Percentiles rank a stretch among this genome's conserved stretches.
Evolutionary conservation across 169 alveolate species (phyloP).

Genomic region (Plasmodium gallinaceum): DNA sequence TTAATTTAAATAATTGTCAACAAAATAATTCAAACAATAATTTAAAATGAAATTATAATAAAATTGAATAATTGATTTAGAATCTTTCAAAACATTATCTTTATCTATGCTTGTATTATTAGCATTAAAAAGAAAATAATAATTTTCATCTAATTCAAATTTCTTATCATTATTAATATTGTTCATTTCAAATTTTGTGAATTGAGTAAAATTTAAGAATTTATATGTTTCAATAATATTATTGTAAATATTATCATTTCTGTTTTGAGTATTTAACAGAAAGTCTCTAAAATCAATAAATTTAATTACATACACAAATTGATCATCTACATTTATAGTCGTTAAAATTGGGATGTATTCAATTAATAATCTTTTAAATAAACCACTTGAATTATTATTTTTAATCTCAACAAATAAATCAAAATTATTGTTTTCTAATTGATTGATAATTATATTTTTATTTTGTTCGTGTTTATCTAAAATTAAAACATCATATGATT

Average conservation of each 20-base stretch:
- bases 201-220: slow-evolving; percentile 18
- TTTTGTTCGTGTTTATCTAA: slow-evolving; percentile 70
- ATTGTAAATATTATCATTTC: slow-evolving; percentile 26
- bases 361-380: slow-evolving; percentile 71
- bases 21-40: slow-evolving; percentile 27
- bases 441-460: slow-evolving; percentile 62
- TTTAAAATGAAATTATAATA: slow-evolving; percentile 36
- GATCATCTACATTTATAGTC: slow-evolving; percentile 43
- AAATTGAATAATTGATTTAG: slow-evolving; percentile 47
- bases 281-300: slow-evolving; percentile 49
- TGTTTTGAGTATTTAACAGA: slow-evolving; percentile 44
- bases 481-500: slow-evolving; percentile 16
- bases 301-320: slow-evolving; percentile 50
- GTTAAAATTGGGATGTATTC: slow-evolving; percentile 45
- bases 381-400: slow-evolving; percentile 32
- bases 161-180: slow-evolving; percentile 14
- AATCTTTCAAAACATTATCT: slow-evolving; percentile 13
- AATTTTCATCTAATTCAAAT: slow-evolving; percentile 47
- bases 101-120: slow-evolving; percentile 24
- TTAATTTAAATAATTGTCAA: slow-evolving; percentile 21
- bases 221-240: slow-evolving; percentile 7
- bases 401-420: slow-evolving; percentile 59
- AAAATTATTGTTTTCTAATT: slow-evolving; percentile 39
- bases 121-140: slow-evolving; percentile 58
- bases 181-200: not conserved